Percentiles rank a stretch among this genome's conserved stretches.
Conservation (phyloP, 1,139 yeast species). For the Scheffersomyces lignicola region DNA sequence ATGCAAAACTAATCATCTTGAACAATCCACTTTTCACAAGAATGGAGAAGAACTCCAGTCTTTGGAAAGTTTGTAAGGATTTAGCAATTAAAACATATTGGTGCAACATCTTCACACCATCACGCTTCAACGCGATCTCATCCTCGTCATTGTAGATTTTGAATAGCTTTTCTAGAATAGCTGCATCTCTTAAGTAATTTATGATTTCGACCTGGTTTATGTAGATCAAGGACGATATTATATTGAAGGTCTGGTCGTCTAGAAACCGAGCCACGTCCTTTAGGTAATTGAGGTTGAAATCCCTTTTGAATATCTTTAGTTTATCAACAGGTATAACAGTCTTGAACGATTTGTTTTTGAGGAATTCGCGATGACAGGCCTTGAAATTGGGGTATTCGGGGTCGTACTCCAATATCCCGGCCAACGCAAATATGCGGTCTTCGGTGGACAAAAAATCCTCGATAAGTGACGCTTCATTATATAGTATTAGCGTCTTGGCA, state of each 20-base stretch:
- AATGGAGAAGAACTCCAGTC: constrained; percentile 63
- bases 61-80: constrained; percentile 61
- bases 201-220: constrained; percentile 71
- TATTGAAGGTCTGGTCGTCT: constrained; percentile 74
- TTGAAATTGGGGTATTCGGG: constrained; percentile 78
- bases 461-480: constrained; percentile 68
- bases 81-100: constrained; percentile 80
- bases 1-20: constrained; percentile 69
- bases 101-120: constrained; percentile 77
- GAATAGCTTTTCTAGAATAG: constrained; percentile 55
- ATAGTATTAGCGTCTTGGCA: constrained; percentile 64
- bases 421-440: constrained; percentile 57
- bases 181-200: constrained; percentile 59
- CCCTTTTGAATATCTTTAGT: constrained; percentile 61
- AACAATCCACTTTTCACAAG: constrained; percentile 71
- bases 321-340: constrained; percentile 69
- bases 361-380: constrained; percentile 73
- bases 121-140: constrained; percentile 39
- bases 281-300: constrained; percentile 74
- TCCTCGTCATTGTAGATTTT: constrained; percentile 39
- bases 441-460: constrained; percentile 65
- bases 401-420: constrained; percentile 90
- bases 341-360: constrained; percentile 62
- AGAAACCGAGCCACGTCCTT: constrained; percentile 83
- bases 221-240: constrained; percentile 66